Evolutionary conservation across 2,329 filamentous ascomycete genomes (phyloP), one percentile per base, ranked within the genome.

Genomic region (Fusarium sulawesiense): DNA sequence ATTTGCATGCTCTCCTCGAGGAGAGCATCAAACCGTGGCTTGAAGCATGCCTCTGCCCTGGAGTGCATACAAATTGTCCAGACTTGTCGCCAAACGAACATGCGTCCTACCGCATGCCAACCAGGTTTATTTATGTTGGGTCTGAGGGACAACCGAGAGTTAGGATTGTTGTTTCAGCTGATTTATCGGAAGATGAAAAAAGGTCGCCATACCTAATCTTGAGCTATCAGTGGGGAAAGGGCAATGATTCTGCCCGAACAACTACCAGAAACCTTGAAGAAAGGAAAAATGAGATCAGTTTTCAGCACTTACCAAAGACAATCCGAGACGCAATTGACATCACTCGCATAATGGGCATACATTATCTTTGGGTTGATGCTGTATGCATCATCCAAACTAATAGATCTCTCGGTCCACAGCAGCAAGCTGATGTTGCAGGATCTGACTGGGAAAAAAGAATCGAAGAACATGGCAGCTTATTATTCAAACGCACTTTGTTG

Each of bases 111-210:
- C 18, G 10, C 1, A 37, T 37, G 34, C 34, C 34, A 0, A 37
- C 34, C 3, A 37, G 34, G 2, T 37, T 37, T 4, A 37, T 37
- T 4, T 18, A 37, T 37, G 34, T 37, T 0, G 34, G 34, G 0
- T 37, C 34, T 1, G 18, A 7, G 6, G 7, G 0, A n/a, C 10
- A n/a, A 0, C 34, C 34, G 1, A 25, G 2, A 2, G 23, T 2
- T 25, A 25, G 2, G 1, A 25, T 25, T 25, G 23, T 7, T 2
- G 7, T 25, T 25, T 7, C 23, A 25, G 34, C 6, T 10, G 6
- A 37, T 1, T 4, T 37, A n/a, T 12, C 34, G 1, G 1, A 37
- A 2, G 3, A 12, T 4, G 18, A 37, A 1, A 37, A 2, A 12
- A n/a, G 10, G 3, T n/a, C 6, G 3, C 3, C 18, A 1, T 44